A percentile compares a stretch with the other conserved stretches of the same genome.
phyloP scores from a whole-genome alignment of 768 basidiomycete species.

The Hypholoma sublateritium region DNA sequence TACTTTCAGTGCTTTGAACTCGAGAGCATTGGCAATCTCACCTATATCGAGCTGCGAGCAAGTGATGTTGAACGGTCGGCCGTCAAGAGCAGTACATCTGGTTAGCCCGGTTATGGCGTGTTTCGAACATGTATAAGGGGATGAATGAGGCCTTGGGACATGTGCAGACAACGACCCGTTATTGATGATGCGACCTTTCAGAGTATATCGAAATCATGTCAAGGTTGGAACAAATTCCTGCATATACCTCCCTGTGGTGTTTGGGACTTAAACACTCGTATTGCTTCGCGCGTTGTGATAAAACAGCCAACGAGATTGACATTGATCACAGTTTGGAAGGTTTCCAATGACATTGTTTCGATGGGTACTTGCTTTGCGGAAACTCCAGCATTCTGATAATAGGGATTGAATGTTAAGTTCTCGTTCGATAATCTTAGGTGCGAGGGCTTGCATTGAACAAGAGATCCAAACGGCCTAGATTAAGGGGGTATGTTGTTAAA shows the following conservation, averaged over 20 bases:
- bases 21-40: conserved; percentile 15
- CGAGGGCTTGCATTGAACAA: conserved; percentile 68
- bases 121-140: conserved; percentile 76
- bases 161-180: conserved; percentile 81
- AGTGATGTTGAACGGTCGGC: conserved; percentile 69
- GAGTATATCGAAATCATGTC: background rate
- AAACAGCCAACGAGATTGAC: conserved; percentile 75
- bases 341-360: conserved; percentile 59
- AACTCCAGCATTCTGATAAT: conserved; percentile 72
- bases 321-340: conserved; percentile 64
- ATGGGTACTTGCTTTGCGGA: conserved; percentile 47
- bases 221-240: no score
- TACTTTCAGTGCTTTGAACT: no score
- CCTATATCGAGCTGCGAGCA: conserved; percentile 86
- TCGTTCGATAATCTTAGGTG: background rate
- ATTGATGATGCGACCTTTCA: conserved; percentile 74
- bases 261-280: conserved; percentile 72
- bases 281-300: conserved; percentile 75
- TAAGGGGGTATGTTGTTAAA: background rate
- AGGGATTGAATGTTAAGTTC: background rate
- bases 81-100: conserved; percentile 76
- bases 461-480: conserved; percentile 63
- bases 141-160: conserved; percentile 61
- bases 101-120: conserved; percentile 80
- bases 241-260: conserved; percentile 64